Conservation (phyloP, 1,284 basidiomycete genomes). For the Apiotrichum mycotoxinovorans region DNA sequence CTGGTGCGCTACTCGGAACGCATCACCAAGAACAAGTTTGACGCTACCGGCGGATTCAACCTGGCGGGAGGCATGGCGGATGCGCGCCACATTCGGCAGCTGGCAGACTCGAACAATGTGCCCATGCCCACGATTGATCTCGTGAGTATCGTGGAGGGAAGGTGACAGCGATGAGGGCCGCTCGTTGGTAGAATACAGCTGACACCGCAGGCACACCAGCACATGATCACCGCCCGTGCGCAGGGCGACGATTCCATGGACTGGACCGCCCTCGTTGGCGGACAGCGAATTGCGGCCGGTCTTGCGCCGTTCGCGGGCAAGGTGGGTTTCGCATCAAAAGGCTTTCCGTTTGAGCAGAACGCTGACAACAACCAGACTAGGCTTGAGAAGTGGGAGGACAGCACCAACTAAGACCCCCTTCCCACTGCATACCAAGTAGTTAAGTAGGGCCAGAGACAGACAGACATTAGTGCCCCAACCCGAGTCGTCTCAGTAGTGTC, state of each 20-base stretch:
- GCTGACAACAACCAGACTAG: slow-evolving; percentile 5
- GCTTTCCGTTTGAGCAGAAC: background rate
- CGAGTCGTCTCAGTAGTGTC: too few species aligned
- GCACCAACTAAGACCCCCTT: too few species aligned
- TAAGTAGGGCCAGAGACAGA: too few species aligned
- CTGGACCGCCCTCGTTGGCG: slow-evolving; percentile 50
- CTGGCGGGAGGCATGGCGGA: slow-evolving; percentile 87
- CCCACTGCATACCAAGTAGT: too few species aligned
- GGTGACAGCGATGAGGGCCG: too few species aligned
- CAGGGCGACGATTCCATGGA: slow-evolving; percentile 48
- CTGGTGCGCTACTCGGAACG: slow-evolving; percentile 31
- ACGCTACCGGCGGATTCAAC: slow-evolving; percentile 75
- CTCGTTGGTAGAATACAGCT: too few species aligned
- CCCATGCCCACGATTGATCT: slow-evolving; percentile 77
- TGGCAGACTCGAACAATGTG: slow-evolving; percentile 61
- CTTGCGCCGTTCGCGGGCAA: slow-evolving; percentile 46
- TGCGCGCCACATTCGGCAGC: slow-evolving; percentile 54
- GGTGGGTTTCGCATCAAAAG: slow-evolving; percentile 21
- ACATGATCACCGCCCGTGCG: slow-evolving; percentile 72
- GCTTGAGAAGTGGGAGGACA: slow-evolving; percentile 15
- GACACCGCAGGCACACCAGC: slow-evolving; percentile 57
- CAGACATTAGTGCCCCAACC: too few species aligned
- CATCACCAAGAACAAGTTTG: slow-evolving; percentile 59
- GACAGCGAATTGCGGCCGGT: slow-evolving; percentile 49
- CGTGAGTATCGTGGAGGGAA: slow-evolving; percentile 42